Evolutionary conservation across 2,329 filamentous ascomycete genomes (phyloP), one percentile per base, ranked within the genome.

Genomic region (Seiridium cupressi): DNA sequence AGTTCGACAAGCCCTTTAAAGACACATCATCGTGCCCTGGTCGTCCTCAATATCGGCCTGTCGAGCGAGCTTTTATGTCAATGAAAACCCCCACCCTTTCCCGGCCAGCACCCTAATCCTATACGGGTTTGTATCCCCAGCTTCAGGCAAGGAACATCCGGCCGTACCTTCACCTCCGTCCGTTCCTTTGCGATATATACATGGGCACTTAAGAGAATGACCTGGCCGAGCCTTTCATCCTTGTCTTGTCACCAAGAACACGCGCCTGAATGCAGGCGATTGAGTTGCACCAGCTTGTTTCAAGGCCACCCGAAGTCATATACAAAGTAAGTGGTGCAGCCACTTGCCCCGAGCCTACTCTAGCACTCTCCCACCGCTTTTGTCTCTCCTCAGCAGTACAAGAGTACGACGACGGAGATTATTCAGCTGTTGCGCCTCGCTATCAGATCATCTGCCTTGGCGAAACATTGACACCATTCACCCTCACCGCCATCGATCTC

Each of bases 391-490:
- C 31, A 58, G 40, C 54, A 49, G 61, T 65, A 64, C 59, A 58
- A 58, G 58, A 60, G 62, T 62, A 64, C 63, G 61, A 60, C 65
- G 59, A 61, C 63, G 65, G 65, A 63, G 59, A 65, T 62, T 65
- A 63, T 61, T 61, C 60, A 59, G 49, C 49, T 67, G 62, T 63
- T 62, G 64, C 56, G 61, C 63, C 55, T 58, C 51, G 48, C 48
- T 44, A 51, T 42, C 32, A 26, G 18, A 54, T 34, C 10, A 47
- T 46, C 51, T 62, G 61, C 26, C 65, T 58, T 62, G 60, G 56
- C 55, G 42, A 57, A 58, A 54, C 55, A 59, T 44, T 58, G 26
- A 18, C 31, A 32, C 18, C 46, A 11, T 32, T 38, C 8, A 8
- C 51, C 31, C 44, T 35, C 38, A 44, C 18, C 36, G 34, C 31